Evolutionary conservation across 768 basidiomycete species (phyloP), one percentile per base, ranked within the genome.

Genomic region (Xerocomus brunneocitrinus): DNA sequence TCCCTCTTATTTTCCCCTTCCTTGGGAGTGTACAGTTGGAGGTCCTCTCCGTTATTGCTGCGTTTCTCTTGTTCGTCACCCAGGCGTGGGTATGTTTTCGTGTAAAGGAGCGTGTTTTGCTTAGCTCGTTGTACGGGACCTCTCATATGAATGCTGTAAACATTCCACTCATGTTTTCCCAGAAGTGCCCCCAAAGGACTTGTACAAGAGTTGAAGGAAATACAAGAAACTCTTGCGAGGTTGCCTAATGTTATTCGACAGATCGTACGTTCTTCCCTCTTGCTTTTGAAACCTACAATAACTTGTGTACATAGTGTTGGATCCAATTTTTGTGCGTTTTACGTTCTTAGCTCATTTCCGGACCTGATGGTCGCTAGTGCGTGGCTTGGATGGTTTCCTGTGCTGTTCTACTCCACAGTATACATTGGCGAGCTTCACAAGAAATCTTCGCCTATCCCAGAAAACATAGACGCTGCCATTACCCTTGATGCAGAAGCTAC

Each of bases 361-460:
- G 40, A 9, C 22, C 32, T 58, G 16, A 62, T 22, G 5, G n/a
- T 42, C 16, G 14, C 10, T 52, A 91, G 90, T 55, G 79, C 84
- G 12, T 95, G 84, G 84, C 76, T 94, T 54, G 89, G 82, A 8
- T 98, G 95, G 95, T 97, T 95, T 63, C 94, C 95, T 0, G 72
- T 93, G 25, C 76, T 95, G 1, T 94, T 95, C 71, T 95, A 92
- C 73, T 87, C 85, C 3, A 87, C 89, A 1, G 74, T 91, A 25
- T 98, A 93, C 71, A 79, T 97, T 50, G 89, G 90, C 10, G 95
- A 95, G 60, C 77, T 95, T 10, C 83, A 97, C 75, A 88, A 84
- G 56, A 75, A 71, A 3, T 59, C 75, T 8, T 76, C 73, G 12
- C 70, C 64, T 34, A 55, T 60, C 27, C 67, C 55, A 40, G 63